Evolutionary conservation across 176 grass and related monocot species (phyloP), one percentile per base, ranked within the genome.

Genomic region (Miscanthus lutarioriparius): DNA sequence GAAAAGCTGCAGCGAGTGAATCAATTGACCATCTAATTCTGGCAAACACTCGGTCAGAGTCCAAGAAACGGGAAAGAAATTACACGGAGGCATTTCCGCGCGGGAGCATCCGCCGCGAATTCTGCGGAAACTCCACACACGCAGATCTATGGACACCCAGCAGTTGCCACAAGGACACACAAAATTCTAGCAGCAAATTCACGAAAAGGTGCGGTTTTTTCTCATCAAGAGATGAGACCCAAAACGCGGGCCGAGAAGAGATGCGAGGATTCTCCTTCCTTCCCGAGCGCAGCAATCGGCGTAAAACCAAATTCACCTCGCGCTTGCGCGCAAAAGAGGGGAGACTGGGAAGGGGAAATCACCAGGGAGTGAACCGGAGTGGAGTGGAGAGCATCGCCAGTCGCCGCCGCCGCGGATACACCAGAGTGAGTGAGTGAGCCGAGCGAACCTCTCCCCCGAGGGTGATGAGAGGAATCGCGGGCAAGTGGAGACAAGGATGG

Each of bases 401-500:
- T n/a, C 77, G 77, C 61, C 43, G 20, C 40, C 9, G 49, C 61
- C 12, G 27, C 65, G 44, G 14, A 8, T n/a, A 53, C 9, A 39
- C 38, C 16, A 37, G 64, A 75, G 8, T 33, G 72, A 63, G 70
- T 10, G 48, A 19, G 48, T n/a, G 56, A 23, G 22, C n/a, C 3
- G 9, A 23, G 58, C 23, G 8, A 10, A 12, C 10, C 58, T 26
- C 10, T 62, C 56, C 6, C 33, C 33, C 13, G 8, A 4, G 11
- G 74, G 32, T 13, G 47, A 15, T 13, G 47, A 15, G 74, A 40
- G 14, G 64, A 44, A 61, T 8, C 6, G 67, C 27, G 27, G 59
- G 41, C 68, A 10, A 79, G 76, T 36, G 83, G 77, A 39, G 82
- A 85, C 74, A 74, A 79, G 43, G 76, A 44, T 37, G 19, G 73